Evolutionary conservation across 164 flowering plant genomes (phyloP), one percentile per base, ranked within the genome.

Genomic region (Liquidambar formosana): DNA sequence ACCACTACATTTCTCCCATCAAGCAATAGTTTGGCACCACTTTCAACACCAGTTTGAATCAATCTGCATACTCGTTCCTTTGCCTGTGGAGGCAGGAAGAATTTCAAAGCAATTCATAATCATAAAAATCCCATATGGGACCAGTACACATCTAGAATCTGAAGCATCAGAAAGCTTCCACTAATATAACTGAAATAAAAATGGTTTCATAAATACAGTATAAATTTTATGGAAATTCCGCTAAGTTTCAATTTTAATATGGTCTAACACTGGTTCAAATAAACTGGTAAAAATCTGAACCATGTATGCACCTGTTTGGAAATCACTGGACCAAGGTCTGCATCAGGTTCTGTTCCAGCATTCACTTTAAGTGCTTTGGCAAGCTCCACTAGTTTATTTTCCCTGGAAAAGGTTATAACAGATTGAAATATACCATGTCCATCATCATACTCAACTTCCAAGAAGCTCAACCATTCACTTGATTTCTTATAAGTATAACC

Each of bases 291-390:
- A 10, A 57, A 33, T 25, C 8, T 58, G 15, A 43, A 54, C 33
- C 21, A 71, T 61, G 23, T 47, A 14, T 43, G 52, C 49, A 91
- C 99, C 97, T 89, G 89, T 78, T 89, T 93, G 84, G 92, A 91
- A 70, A 95, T 91, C 49, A 95, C 94, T 60, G 99, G 99, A 77
- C 99, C 99, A 70, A 95, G 93, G 75, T 95, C 97, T 67, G 97
- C 76, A 75, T 77, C 92, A 61, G 97, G 90, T 72, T 88, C 94
- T 59, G 81, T 83, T 77, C 99, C 99, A 63, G 83, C 82, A 75
- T 76, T 90, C 60, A 95, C 96, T 78, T 88, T 91, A 4, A 95
- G 90, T 48, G 78, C 75, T 80, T 88, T 80, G 44, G 94, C 97
- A 75, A 80, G 89, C 71, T 88, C 96, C 25, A 82, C 68, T n/a